Percentiles rank a stretch among this genome's conserved stretches.
Conservation (phyloP, 2,329 filamentous ascomycete species). For the Sporothrix curviconia region DNA sequence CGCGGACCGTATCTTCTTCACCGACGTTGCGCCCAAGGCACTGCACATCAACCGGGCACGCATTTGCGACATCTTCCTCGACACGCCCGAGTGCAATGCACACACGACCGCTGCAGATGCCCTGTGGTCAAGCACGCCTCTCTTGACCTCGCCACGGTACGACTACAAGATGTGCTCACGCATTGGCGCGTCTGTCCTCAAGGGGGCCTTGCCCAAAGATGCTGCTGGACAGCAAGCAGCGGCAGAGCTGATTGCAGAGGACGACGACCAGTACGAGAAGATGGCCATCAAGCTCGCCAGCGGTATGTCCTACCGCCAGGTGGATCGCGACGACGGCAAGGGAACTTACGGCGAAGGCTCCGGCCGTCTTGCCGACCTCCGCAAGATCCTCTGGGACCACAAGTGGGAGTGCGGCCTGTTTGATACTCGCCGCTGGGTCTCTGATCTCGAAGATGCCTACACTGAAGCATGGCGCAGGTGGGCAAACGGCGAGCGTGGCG, state of each 20-base stretch:
- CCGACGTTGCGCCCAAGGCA: slow-evolving; percentile 91
- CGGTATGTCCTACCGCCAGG: slow-evolving; percentile 52
- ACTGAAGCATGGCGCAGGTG: slow-evolving; percentile 82
- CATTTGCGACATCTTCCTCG: slow-evolving; percentile 89
- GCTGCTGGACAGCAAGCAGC: slow-evolving; percentile 61
- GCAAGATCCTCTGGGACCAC: slow-evolving; percentile 73
- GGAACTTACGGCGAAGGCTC: slow-evolving; percentile 44
- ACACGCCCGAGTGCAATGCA: slow-evolving; percentile 96
- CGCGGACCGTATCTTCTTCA: slow-evolving; percentile 83
- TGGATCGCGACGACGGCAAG: slow-evolving; percentile 9
- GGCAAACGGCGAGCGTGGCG: slow-evolving; percentile 79
- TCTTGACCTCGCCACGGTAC: slow-evolving; percentile 85
- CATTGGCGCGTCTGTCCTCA: slow-evolving; percentile 93
- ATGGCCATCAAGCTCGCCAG: slow-evolving; percentile 63
- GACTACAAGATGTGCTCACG: slow-evolving; percentile 98
- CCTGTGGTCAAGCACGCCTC: slow-evolving; percentile 89
- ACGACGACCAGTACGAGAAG: slow-evolving; percentile 79
- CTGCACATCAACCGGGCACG: slow-evolving; percentile 88
- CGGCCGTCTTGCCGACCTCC: slow-evolving; percentile 71
- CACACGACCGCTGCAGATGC: slow-evolving; percentile 97
- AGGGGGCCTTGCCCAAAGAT: slow-evolving; percentile 73
- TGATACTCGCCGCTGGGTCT: slow-evolving; percentile 85
- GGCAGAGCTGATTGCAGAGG: slow-evolving; percentile 66
- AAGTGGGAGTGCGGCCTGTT: slow-evolving; percentile 86
- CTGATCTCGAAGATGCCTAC: slow-evolving; percentile 82